Percentiles rank a stretch among this genome's conserved stretches.
These are phyloP conservation scores for Centaurea solstitialis DNA, from an alignment of 129 eudicot genomes.

Conservation along the genomic window DNA sequence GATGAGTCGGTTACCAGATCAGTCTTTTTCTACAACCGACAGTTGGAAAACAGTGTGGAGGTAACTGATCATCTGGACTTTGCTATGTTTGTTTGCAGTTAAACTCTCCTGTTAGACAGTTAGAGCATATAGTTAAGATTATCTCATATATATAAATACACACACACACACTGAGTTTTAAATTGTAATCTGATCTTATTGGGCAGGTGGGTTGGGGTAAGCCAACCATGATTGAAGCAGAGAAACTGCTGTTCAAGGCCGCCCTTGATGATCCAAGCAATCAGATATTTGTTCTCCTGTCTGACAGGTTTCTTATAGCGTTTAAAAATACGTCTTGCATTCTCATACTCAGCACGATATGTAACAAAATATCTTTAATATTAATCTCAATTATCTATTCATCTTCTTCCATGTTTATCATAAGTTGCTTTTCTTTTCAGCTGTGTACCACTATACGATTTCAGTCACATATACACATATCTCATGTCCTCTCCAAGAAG, in stretches of 20 bases:
- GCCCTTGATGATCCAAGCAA: slow-evolving; percentile 53
- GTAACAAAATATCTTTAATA: not conserved
- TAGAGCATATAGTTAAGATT: not conserved
- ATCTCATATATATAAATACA: not conserved
- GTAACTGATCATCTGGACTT: slow-evolving; percentile 19
- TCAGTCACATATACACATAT: slow-evolving; percentile 51
- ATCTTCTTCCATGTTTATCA: not conserved
- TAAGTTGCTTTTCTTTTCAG: slow-evolving; percentile 38
- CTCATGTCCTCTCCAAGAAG: slow-evolving; percentile 53
- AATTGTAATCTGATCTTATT: not conserved
- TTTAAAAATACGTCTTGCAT: not conserved
- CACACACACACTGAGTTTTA: not conserved
- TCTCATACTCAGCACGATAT: not conserved
- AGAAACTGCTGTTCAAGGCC: slow-evolving; percentile 46
- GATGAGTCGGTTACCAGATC: slow-evolving; percentile 41
- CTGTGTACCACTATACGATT: slow-evolving; percentile 56
- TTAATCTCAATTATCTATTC: not conserved
- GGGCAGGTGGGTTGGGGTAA: slow-evolving; percentile 63
- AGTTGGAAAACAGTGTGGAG: slow-evolving; percentile 40
- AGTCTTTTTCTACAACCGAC: slow-evolving; percentile 42
- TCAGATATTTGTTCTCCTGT: slow-evolving; percentile 56
- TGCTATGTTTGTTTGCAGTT: slow-evolving; percentile 4
- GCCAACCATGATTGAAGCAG: slow-evolving; percentile 63
- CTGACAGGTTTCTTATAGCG: slow-evolving; percentile 53
- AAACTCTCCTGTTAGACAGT: not conserved